Base-by-base conservation (phyloP, 306 rosid species). In the Sicyos baderoa region DNA sequence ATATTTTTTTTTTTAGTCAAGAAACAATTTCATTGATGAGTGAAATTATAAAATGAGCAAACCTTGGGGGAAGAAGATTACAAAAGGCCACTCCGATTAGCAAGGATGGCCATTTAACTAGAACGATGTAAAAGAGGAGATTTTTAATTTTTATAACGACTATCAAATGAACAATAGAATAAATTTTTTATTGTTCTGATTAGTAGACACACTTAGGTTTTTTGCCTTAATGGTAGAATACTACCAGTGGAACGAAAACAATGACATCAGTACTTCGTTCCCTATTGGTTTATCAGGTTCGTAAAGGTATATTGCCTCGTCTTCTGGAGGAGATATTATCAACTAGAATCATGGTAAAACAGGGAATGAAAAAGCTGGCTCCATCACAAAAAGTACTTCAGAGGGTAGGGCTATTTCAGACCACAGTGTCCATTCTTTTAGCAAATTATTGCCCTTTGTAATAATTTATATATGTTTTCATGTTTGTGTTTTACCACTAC, bases 321-420 rank as follows among this genome's bases (percentile, higher is more conserved):
- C 82, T 92, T 73, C 56, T 92, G 84, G 98, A 92, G 62, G 98
- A 92, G 81, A 92, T 92, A 75, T 74, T 92, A 74, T 89, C 96
- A 29, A 92, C 96, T 27, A 83, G 98, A 80, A 85, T 92, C 73
- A 92, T 92, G 96, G 95, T 92, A 65, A 92, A 89, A 77, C 89
- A 85, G 74, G 95, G 89, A 40, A 89, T 92, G 79, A 92, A 92
- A 77, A 89, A 85, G 77, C 75, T 92, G 84, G 68, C 82, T 74
- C 80, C 96, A 68, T 85, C 91, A 21, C 86, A 87, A 80, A 76
- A 83, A 85, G 88, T 89, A 74, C 93, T 92, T 81, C 88, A 84
- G 74, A 85, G 95, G 95, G 97, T 88, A 86, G 58, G 82, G 68
- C 70, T 74, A 16, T 72, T 65, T 71, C 64, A 49, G 18, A 59